Base-by-base conservation (phyloP, 108 stramenopile genomes). In the Cyclostephanos tholiformis region DNA sequence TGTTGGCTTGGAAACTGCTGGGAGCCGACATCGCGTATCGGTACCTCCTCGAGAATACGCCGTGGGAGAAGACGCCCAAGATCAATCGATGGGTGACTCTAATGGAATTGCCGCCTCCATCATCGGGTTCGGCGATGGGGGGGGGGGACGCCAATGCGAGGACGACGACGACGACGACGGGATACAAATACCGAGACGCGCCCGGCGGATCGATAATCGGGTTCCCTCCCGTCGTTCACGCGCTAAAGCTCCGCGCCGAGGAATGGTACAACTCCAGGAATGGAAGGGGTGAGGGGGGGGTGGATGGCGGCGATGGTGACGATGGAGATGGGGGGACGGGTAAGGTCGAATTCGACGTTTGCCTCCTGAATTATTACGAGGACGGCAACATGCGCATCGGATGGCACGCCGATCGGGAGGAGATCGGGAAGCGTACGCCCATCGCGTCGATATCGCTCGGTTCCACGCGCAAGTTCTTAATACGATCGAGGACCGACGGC, bases 321-420 rank as follows among this genome's bases (percentile, higher is more conserved):
- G 41, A 12, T 12, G 41, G 41, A 41, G 41, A 41, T 8, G 41
- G 41, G 36, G 36, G 36, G 36, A 32, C 16, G 22, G 65, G 51
- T 16, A 49, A 48, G 20, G 84, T 87, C 11, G 43, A 84, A 63
- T 90, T 90, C 84, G 88, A 90, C 69, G 82, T 88, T 13, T 90
- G 89, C 67, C 83, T 90, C 16, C 72, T 88, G 12, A 90, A 90
- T 64, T 90, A 86, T 63, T 90, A 90, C 49, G 76, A 86, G 64
- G 72, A 88, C 36, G 84, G 87, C 0, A 63, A 74, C 14, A 86
- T 87, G 62, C 77, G 89, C 3, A 88, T 90, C 23, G 89, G 89
- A 61, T 90, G 87, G 87, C 89, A 90, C 53, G 80, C 86, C 23
- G 89, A 90, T 62, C 87, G 89, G 23, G 89, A 90, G 63, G 89